Evolutionary conservation across 2,329 filamentous ascomycete genomes (phyloP).

Genomic region (Colletotrichum ledebouriae): DNA sequence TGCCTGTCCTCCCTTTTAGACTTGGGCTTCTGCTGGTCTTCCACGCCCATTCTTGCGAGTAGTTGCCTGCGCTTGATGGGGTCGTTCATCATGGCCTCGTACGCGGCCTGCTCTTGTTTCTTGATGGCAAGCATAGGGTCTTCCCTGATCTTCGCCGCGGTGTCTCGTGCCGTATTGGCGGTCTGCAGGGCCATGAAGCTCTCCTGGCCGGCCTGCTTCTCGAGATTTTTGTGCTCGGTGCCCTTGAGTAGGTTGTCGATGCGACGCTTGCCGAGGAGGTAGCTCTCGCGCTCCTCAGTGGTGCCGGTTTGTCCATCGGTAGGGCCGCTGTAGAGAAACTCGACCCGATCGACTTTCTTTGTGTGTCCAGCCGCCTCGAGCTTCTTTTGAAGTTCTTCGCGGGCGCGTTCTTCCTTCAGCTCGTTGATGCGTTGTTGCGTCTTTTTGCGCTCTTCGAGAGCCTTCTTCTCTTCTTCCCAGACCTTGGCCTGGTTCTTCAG

Average conservation of each 20-base stretch:
- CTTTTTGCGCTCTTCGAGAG: constrained; percentile 93
- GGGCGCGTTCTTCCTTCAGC: constrained; percentile 90
- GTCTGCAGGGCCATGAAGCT: constrained; percentile 73
- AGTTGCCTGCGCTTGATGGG: constrained; percentile 77
- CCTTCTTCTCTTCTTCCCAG: constrained; percentile 92
- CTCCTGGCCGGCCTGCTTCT: constrained; percentile 78
- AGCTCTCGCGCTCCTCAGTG: constrained; percentile 92
- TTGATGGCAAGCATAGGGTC: constrained; percentile 96
- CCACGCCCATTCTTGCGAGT: constrained; percentile 72
- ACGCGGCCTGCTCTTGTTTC: constrained; percentile 87
- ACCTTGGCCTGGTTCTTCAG: constrained; percentile 92
- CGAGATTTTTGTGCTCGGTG: constrained; percentile 82
- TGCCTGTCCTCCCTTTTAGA: constrained; percentile 60
- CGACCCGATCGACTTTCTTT: constrained; percentile 85
- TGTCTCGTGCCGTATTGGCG: constrained; percentile 83
- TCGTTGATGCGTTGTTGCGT: constrained; percentile 94
- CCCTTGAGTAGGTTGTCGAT: constrained; percentile 88
- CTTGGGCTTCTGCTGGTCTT: constrained; percentile 55
- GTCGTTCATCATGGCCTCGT: constrained; percentile 84
- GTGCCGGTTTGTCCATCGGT: constrained; percentile 81
- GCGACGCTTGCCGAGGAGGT: constrained; percentile 89
- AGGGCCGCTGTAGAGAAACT: constrained; percentile 98
- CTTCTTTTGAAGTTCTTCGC: constrained; percentile 90
- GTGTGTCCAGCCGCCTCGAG: constrained; percentile 90
- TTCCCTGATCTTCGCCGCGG: constrained; percentile 86